Evolutionary conservation across 345 rosid genomes (phyloP), one percentile per base, ranked within the genome.

Genomic region (Lumnitzera littorea): DNA sequence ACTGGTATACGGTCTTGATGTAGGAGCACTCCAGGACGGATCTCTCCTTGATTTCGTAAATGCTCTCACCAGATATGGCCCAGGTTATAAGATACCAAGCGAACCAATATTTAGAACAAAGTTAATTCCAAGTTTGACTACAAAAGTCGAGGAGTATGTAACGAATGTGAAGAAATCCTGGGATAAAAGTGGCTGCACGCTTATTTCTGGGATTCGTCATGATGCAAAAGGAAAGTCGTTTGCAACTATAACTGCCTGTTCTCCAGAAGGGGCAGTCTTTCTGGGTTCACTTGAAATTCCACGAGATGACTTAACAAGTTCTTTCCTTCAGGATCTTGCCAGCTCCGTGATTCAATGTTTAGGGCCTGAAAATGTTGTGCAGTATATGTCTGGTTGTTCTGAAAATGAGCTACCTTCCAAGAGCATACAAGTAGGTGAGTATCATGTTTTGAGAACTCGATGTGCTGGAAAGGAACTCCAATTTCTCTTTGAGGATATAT

Each of bases 131-230:
- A 14, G 16, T 13, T 50, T 17, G 43, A 13, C 29, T 10, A 56
- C 5, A 13, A 24, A 62, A 46, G 58, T 62, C 50, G 66, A 20
- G 11, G 23, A 31, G 49, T 62, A 62, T 51, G 51, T 62, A 15
- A 54, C 5, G 13, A 54, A 46, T 53, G 66, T 54, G n/a, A 62
- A 62, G 54, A 36, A 52, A 52, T 24, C 66, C 8, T 62, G 66
- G 66, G 46, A n/a, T 15, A 31, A 20, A 53, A 52, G 46, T 24
- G 59, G 59, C 3, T 56, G 59, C n/a, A 27, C 59, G 4, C n/a
- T 56, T 13, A 56, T 56, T 15, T 20, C 16, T 15, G 23, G 25
- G n/a, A 25, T 23, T 48, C 25, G 46, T 55, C 13, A n/a, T 13
- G 24, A 50, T 50, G 61, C 24, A 23, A 57, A n/a, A 23, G 61